Base-by-base conservation (phyloP, 129 eudicot species). In the Saposhnikovia divaricata region DNA sequence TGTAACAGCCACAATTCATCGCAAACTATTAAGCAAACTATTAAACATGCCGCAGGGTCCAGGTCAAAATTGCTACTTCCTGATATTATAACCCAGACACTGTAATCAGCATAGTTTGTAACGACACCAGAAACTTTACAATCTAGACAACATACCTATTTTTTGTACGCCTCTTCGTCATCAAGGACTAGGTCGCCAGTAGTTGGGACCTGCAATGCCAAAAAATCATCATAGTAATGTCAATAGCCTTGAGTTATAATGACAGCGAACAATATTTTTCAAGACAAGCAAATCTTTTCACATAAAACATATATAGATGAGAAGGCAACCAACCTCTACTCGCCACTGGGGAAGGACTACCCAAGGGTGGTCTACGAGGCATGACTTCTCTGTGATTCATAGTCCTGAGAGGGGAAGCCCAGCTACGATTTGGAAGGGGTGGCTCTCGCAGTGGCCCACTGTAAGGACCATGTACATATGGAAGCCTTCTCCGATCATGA, bases 101-200 rank as follows among this genome's bases (percentile, higher is more conserved):
- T 38, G 75, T 59, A 27, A 77, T 76, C 50, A 80, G 80, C 72
- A 77, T 68, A 59, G 61, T 42, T 70, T 50, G 53, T 55, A 83
- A 57, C 73, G 74, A 15, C 70, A 16, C 59, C 74, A 14, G 55
- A 78, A 27, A 73, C 50, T 10, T 43, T n/a, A 3, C 31, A 40
- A 74, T 71, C 65, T 76, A 61, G 65, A 43, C 55, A 70, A 78
- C 19, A 59, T 81, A 79, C 74, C 70, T 61, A 61, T 76, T 75
- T 39, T 40, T 12, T 69, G 50, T 25, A 25, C 6, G 31, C 31
- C 73, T 19, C 38, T 34, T 59, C 31, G 48, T 75, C 79, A 42
- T 80, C 66, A n/a, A 48, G 77, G 83, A 90, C 91, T 80, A 80
- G 98, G 96, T 77, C 86, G 86, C 98, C 98, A 93, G 66, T 40